Base-by-base conservation (phyloP, 2,329 filamentous ascomycete genomes). In the Zelopaecilomyces penicillatus region DNA sequence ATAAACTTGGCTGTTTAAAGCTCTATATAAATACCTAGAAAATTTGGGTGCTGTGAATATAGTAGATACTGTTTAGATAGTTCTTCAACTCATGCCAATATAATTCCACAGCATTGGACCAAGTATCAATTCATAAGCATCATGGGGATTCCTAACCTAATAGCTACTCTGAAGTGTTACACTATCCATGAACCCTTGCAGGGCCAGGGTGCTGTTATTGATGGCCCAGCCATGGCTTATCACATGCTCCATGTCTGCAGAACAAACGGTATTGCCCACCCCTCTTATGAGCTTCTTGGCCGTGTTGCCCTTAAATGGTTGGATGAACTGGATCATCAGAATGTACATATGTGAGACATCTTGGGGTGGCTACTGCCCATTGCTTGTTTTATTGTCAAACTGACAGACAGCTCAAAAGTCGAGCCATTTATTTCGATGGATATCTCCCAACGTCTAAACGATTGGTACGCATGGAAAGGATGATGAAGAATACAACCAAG, bases 341-440 rank as follows among this genome's bases (percentile, higher is more conserved):
- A 75, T 43, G 73, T 85, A 41, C 65, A 65, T 38, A 73, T 93
- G 87, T 91, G 70, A 62, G 56, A 53, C 19, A 49, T 11, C 40
- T 29, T 4, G n/a, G n/a, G 10, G 10, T 33, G 30, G 8, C 27
- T 28, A 5, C 6, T 9, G 27, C 12, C 6, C 12, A 6, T n/a
- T 29, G 9, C 30, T n/a, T n/a, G 11, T 26, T 41, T 32, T 46
- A 38, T n/a, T 11, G 19, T 32, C 29, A 31, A 5, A 26, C 9
- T 36, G 6, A 27, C 45, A 49, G 33, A 49, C 52, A 43, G 35
- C 11, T 42, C 40, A 51, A 28, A 50, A 61, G 60, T 38, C 67
- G 77, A 46, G 78, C 74, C 39, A 85, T 96, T 43, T 89, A 84
- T 60, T 96, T 97, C 55, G 91, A 97, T 61, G 89, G 89, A 10